phyloP scores from a whole-genome alignment of 2,329 filamentous ascomycete genomes.

The Alternaria alternata region DNA sequence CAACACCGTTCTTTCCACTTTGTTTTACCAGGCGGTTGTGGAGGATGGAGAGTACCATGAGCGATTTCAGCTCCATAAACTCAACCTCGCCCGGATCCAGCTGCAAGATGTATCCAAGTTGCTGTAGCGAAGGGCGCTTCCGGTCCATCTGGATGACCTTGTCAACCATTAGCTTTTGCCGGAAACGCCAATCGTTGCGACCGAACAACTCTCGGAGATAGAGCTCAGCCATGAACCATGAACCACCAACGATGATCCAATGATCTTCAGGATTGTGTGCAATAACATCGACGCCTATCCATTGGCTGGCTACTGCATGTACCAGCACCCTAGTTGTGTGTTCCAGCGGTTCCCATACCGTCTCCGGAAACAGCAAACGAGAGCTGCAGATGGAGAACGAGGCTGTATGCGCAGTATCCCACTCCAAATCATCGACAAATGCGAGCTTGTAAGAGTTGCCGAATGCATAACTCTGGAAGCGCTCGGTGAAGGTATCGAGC shows the following conservation, averaged over 20 bases:
- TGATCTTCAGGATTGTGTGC: conserved; percentile 80
- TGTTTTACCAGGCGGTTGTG: conserved; percentile 91
- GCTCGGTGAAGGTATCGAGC: conserved; percentile 89
- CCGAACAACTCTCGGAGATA: conserved; percentile 92
- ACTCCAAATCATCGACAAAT: conserved; percentile 88
- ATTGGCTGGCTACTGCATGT: conserved; percentile 87
- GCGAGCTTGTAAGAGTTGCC: conserved; percentile 85
- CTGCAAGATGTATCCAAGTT: conserved; percentile 78
- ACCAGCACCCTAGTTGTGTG: conserved; percentile 82
- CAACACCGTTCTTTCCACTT: conserved; percentile 82
- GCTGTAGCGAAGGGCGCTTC: conserved; percentile 80
- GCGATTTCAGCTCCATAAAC: conserved; percentile 89
- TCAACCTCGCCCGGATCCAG: conserved; percentile 86
- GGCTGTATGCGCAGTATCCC: conserved; percentile 78
- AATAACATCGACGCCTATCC: conserved; percentile 92
- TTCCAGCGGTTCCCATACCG: conserved; percentile 85
- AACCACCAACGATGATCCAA: conserved; percentile 89
- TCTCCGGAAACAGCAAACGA: conserved; percentile 82
- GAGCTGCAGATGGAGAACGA: conserved; percentile 89
- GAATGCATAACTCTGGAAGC: conserved; percentile 90
- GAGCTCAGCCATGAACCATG: conserved; percentile 93
- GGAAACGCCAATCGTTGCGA: conserved; percentile 92
- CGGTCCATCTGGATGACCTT: conserved; percentile 82
- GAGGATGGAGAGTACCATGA: conserved; percentile 90
- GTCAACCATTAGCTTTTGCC: conserved; percentile 86